Evolutionary conservation across 352 stramenopile genomes (phyloP), one percentile per base, ranked within the genome.

Genomic region (Phytophthora pisi): DNA sequence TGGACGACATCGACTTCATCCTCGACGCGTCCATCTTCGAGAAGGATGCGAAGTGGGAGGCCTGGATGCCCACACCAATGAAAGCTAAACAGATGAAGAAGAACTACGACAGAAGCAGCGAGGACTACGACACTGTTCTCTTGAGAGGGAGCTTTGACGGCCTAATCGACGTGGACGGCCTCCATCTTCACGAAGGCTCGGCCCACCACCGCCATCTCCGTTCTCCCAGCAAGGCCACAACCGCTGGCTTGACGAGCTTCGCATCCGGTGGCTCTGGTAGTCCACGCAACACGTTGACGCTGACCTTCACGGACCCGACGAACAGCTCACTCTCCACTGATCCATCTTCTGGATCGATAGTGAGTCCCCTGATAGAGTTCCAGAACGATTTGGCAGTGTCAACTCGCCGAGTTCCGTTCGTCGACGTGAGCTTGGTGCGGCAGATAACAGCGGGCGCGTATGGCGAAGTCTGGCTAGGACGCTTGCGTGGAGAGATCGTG

Each of bases 401-500:
- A 28, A 65, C 53, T 3, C 74, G 73, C 50, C 75, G 73, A 50
- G 70, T 84, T n/a, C 63, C 66, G 9, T 80, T 74, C 18, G 42
- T 76, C 2, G 70, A 86, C 10, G 46, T 86, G 0, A 78, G 65
- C 49, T 49, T 83, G 10, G 62, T 69, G 4, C 67, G 68, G 2
- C 67, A 70, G 43, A 63, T 90, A 11, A 77, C 77, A 2, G 68
- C 75, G 15, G 81, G 81, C 8, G 81, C 76, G 2, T 89, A 78
- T 16, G 76, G 81, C 16, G 78, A 89, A 55, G 69, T 89, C 10
- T 89, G 78, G 76, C 10, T 81, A 16, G 78, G 75, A 0, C 54
- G 66, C 16, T 68, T 78, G 58, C 62, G 68, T 2, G 75, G 76
- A 23, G 51, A 78, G 2, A 58, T 75, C 30, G 74, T 87, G 5